These are phyloP conservation scores for Lenzites betulinus DNA, from an alignment of 768 basidiomycete genomes.

Conservation along the genomic window DNA sequence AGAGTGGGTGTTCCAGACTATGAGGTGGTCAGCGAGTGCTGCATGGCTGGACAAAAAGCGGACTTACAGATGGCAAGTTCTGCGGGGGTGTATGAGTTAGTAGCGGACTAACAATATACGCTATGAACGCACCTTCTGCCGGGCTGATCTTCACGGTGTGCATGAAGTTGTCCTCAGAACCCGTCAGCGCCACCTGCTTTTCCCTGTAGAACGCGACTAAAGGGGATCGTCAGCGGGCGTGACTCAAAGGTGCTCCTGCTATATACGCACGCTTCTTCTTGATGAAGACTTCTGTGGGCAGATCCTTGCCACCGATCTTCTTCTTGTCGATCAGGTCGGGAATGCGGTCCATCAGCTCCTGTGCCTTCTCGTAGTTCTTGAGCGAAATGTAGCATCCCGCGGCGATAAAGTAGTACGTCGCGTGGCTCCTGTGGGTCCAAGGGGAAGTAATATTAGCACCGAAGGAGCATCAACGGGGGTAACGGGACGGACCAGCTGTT, in stretches of 20 bases:
- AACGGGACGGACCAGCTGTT: slow-evolving; percentile 63
- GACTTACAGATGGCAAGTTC: slow-evolving; percentile 72
- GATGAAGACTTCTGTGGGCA: slow-evolving; percentile 78
- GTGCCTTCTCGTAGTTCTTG: slow-evolving; percentile 57
- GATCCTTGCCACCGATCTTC: slow-evolving; percentile 64
- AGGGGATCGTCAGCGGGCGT: not conserved
- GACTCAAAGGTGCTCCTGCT: not conserved
- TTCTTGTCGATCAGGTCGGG: slow-evolving; percentile 59
- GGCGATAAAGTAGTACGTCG: slow-evolving; percentile 76
- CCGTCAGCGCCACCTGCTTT: slow-evolving; percentile 60
- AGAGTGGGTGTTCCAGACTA: slow-evolving; percentile 82
- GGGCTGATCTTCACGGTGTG: slow-evolving; percentile 64
- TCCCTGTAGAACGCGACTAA: slow-evolving; percentile 74
- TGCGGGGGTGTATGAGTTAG: slow-evolving; percentile 25
- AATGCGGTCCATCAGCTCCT: slow-evolving; percentile 61
- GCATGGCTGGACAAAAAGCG: not conserved
- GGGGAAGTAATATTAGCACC: not conserved
- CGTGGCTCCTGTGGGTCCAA: slow-evolving; percentile 59
- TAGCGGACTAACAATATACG: not conserved
- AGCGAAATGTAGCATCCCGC: slow-evolving; percentile 72
- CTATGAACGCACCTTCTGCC: slow-evolving; percentile 60
- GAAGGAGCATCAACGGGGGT: too few relatives aligned
- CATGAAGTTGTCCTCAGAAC: slow-evolving; percentile 51
- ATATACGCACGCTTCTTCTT: slow-evolving; percentile 66
- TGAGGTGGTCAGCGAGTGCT: not conserved